Conservation (phyloP, 805 yeast species). For the Candida manassasensis region DNA sequence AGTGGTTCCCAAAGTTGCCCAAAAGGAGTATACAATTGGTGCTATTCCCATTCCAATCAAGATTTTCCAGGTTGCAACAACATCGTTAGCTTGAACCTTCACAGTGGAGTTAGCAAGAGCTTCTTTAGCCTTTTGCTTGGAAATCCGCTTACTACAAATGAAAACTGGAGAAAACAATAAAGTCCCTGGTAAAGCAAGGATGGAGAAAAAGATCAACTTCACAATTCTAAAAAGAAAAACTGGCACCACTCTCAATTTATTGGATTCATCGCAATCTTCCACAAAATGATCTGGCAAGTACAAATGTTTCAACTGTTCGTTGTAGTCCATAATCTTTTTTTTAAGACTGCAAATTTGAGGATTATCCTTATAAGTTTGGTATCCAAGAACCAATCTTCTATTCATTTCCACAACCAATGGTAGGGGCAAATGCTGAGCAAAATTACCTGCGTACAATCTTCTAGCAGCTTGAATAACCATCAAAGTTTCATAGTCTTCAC, state of each 20-base stretch:
- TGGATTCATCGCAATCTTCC: constrained; percentile 47
- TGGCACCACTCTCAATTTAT: constrained; percentile 45
- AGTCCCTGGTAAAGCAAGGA: constrained; percentile 83
- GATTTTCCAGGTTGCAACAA: constrained; percentile 96
- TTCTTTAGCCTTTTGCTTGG: constrained; percentile 63
- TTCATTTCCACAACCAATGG: constrained; percentile 88
- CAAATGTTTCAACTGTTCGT: constrained; percentile 48
- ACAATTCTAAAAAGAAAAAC: constrained; percentile 54
- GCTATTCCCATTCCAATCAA: constrained; percentile 84
- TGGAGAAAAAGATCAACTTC: constrained; percentile 50
- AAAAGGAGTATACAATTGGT: constrained; percentile 77
- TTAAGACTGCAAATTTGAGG: constrained; percentile 61
- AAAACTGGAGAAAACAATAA: constrained; percentile 86
- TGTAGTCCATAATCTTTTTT: constrained; percentile 63
- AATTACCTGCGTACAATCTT: constrained; percentile 76
- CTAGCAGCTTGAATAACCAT: constrained; percentile 90
- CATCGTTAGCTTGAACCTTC: constrained; percentile 88
- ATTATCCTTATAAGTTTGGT: constrained; percentile 64
- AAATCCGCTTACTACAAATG: constrained; percentile 66
- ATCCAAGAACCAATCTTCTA: constrained; percentile 80
- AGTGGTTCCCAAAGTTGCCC: constrained; percentile 59
- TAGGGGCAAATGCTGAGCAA: constrained; percentile 66
- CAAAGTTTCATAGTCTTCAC: constrained; percentile 84
- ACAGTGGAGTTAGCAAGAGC: constrained; percentile 88
- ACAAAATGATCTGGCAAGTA: constrained; percentile 58